Evolutionary conservation across 495 filamentous ascomycete genomes (phyloP).

Genomic region (Penicillium riverlandense): DNA sequence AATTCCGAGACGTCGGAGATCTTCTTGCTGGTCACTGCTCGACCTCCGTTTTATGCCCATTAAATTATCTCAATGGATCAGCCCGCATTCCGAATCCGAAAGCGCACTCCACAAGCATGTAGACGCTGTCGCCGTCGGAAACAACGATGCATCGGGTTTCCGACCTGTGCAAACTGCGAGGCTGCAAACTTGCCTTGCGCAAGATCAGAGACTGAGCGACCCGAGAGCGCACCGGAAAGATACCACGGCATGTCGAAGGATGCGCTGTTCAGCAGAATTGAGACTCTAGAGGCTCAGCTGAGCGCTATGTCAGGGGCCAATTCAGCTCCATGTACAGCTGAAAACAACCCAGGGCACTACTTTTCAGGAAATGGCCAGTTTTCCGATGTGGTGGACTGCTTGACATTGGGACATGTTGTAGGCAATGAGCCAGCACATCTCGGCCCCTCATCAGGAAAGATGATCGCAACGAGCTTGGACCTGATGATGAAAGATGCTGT

Average conservation of each 20-base stretch:
- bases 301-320: not conserved
- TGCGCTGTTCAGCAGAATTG: slow-evolving; percentile 14
- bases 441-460: not conserved
- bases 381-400: slow-evolving; percentile 8
- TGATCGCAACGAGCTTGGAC: slow-evolving; percentile 5
- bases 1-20: too few relatives aligned
- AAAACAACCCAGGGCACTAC: not conserved
- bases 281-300: slow-evolving; percentile 15
- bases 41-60: too few relatives aligned
- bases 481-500: slow-evolving; percentile 23
- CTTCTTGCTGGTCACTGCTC: too few relatives aligned
- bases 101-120: slow-evolving; percentile 16
- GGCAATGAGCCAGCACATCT: too few relatives aligned
- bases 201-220: slow-evolving; percentile 3
- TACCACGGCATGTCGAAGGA: slow-evolving; percentile 21
- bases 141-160: slow-evolving; percentile 16
- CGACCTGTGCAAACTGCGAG: slow-evolving; percentile 13
- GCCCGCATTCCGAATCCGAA: slow-evolving; percentile 11
- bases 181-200: slow-evolving; percentile 8
- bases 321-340: not conserved
- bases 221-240: slow-evolving; percentile 8
- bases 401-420: slow-evolving; percentile 14
- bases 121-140: slow-evolving; percentile 16
- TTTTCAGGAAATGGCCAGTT: not conserved
- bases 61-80: too few relatives aligned